Conservation (phyloP, 345 rosid species). For the Lenwebbia sp. region DNA sequence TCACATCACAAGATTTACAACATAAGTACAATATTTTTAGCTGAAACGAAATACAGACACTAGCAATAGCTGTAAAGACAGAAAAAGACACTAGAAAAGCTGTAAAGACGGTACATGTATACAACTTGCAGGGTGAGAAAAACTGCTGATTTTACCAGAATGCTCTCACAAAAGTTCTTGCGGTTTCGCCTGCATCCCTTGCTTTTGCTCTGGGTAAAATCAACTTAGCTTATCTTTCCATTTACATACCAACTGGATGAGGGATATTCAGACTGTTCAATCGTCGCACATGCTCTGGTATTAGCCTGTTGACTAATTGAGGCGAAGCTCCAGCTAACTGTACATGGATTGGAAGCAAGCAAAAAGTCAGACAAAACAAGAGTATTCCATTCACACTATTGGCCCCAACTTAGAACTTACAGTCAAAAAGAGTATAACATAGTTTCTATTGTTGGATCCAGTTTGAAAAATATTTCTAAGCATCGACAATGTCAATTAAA, state of each 20-base stretch:
- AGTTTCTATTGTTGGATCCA: background rate
- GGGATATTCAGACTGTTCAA: conserved; percentile 24
- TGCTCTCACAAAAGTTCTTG: background rate
- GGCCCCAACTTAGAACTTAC: background rate
- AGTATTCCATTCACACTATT: background rate
- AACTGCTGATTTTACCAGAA: background rate
- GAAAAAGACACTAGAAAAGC: background rate
- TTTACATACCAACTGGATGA: conserved; percentile 25
- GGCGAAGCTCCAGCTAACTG: conserved; percentile 65
- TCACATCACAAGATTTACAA: background rate
- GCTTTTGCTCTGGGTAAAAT: background rate
- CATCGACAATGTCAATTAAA: background rate
- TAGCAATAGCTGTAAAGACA: background rate
- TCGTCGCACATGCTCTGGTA: conserved; percentile 61
- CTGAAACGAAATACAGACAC: background rate
- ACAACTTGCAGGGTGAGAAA: background rate
- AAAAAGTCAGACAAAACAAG: background rate
- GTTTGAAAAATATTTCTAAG: background rate
- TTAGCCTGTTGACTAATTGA: conserved; percentile 53
- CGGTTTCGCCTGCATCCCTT: background rate
- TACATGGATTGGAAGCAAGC: background rate
- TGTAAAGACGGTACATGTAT: background rate
- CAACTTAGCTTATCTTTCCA: background rate
- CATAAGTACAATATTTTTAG: background rate
- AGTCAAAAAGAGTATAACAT: background rate